Conservation (phyloP, 805 yeast species). For the Myxozyma kluyveri region DNA sequence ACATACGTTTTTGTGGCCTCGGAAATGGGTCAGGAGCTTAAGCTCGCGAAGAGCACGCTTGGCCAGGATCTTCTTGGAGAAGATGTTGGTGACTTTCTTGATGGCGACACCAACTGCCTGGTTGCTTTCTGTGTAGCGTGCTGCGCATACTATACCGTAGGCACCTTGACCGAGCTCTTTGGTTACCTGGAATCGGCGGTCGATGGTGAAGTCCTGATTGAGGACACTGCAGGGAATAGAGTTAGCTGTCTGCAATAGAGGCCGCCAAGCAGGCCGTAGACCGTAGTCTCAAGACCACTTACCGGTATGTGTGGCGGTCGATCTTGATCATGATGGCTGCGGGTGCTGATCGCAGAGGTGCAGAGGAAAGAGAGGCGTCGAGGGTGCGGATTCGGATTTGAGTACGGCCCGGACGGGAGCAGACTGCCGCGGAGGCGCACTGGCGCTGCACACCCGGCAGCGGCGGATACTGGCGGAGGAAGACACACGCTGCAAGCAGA, state of each 20-base stretch:
- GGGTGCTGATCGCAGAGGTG: not conserved
- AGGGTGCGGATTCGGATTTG: too few species aligned
- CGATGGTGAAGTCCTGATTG: constrained; percentile 91
- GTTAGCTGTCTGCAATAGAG: not conserved
- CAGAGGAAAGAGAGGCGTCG: not conserved
- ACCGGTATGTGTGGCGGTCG: constrained; percentile 29
- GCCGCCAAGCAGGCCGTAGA: not conserved
- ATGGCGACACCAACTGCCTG: constrained; percentile 68
- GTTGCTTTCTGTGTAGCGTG: constrained; percentile 52
- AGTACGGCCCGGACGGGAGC: too few species aligned
- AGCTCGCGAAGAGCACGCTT: constrained; percentile 89
- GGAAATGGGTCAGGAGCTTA: constrained; percentile 83
- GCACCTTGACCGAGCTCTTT: constrained; percentile 98
- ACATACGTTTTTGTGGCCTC: constrained; percentile 74
- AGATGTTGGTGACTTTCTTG: constrained; percentile 92
- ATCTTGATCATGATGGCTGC: constrained; percentile 18
- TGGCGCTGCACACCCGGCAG: too few species aligned
- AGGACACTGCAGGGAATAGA: constrained; percentile 50
- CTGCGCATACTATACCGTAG: constrained; percentile 94
- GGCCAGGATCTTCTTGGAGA: constrained; percentile 84
- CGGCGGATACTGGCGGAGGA: too few species aligned
- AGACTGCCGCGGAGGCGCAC: too few species aligned
- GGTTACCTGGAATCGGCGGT: constrained; percentile 79
- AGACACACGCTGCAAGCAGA: too few species aligned
- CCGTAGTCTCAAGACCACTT: not conserved